Evolutionary conservation across 768 basidiomycete genomes (phyloP), one percentile per base, ranked within the genome.

Genomic region (Lanmaoa rubissima): DNA sequence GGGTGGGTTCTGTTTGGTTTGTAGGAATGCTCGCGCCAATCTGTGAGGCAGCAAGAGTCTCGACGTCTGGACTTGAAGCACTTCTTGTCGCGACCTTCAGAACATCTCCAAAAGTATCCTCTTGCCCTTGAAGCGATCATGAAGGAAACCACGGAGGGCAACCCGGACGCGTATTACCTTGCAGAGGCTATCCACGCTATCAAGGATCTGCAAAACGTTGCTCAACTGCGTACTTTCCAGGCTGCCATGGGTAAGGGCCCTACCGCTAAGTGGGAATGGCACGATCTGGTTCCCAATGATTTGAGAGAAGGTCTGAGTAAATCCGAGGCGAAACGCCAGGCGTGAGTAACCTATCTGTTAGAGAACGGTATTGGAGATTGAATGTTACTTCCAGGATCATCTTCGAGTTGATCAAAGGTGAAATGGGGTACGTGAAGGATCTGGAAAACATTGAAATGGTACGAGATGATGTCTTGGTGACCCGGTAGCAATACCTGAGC

Each of bases 401-500:
- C 49, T 97, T 95, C 65, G 94, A 97, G 75, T 72, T 96, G 59
- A 96, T 97, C 71, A 92, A 96, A 71, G 90, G 91, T 60, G 94
- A 97, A 71, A 96, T 96, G 92, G 84, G 86, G 28, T 97, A 95
- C 67, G 94, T 96, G 28, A 90, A 87, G 63, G 94, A 97, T 76
- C 73, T 97, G 56, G 90, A 94, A 72, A 89, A 87, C 53, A 88
- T 97, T 44, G 87, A 89, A 58, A 77, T 77, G 58, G 93, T 94
- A 64, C 16, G 69, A 48, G 28, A 46, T 44, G 21, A 24, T 43
- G 1, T 0, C 12, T 84, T 66, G 11, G 31, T 40, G 26, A 21
- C 16, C n/a, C 42, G 34, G 38, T 50, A 36, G 28, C 36, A 39
- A 40, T 12, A 13, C 19, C 47, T 61, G 32, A 66, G 14, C 21